These are phyloP conservation scores for Mrakiaceae sp. DNA, from an alignment of 1,284 basidiomycete species.

Conservation along the genomic window DNA sequence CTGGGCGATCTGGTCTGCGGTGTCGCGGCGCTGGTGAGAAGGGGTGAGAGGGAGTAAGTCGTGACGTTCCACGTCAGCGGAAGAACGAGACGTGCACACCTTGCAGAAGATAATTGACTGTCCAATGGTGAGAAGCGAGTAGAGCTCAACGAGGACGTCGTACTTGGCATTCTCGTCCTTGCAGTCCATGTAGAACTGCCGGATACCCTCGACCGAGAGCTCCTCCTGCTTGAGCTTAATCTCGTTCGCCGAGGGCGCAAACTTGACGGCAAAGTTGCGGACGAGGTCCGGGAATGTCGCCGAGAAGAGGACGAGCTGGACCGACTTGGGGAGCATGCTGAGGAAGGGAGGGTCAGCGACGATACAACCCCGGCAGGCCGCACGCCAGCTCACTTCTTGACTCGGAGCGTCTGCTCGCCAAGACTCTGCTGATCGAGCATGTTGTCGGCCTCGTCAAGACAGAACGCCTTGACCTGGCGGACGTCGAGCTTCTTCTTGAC, in stretches of 20 bases:
- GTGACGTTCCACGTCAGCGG: not conserved
- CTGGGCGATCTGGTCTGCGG: conserved; percentile 82
- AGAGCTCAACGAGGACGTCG: conserved; percentile 84
- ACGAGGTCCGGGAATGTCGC: conserved; percentile 96
- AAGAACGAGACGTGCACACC: conserved; percentile 38
- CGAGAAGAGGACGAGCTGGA: conserved; percentile 92
- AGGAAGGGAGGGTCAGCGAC: not conserved
- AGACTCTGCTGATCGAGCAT: conserved; percentile 95
- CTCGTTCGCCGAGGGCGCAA: conserved; percentile 91
- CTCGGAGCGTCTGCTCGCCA: conserved; percentile 88
- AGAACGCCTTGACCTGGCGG: conserved; percentile 77
- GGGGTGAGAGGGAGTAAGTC: not conserved
- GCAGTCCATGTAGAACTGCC: conserved; percentile 97
- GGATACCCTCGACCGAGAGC: conserved; percentile 85
- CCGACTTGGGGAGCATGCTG: conserved; percentile 33
- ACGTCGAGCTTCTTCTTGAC: conserved; percentile 45
- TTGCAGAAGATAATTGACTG: conserved; percentile 97
- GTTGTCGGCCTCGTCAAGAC: conserved; percentile 97
- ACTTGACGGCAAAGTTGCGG: conserved; percentile 74
- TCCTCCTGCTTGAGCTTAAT: conserved; percentile 93
- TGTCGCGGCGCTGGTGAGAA: conserved; percentile 58
- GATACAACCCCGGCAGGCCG: too few relatives aligned
- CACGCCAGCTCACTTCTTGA: conserved; percentile 65
- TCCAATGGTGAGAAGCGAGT: conserved; percentile 83
- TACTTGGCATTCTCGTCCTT: conserved; percentile 84